Evolutionary conservation across 768 basidiomycete species (phyloP).

Genomic region (Cystobasidium onofrii): DNA sequence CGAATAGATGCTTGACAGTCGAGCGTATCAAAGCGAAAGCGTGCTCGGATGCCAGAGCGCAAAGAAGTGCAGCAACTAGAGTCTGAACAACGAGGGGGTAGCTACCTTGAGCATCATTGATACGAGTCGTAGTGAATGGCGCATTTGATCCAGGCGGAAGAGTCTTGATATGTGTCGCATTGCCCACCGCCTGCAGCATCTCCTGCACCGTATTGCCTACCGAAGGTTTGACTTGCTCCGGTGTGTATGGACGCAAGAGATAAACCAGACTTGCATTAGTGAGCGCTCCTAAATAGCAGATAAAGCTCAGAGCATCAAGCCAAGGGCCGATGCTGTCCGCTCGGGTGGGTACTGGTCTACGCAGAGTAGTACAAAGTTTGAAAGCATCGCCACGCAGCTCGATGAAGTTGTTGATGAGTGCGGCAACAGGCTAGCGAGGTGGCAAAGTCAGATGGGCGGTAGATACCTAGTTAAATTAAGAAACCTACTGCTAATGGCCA

Average conservation of each 20-base stretch:
- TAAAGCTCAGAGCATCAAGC: slow-evolving; percentile 69
- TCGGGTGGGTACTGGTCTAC: slow-evolving; percentile 75
- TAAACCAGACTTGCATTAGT: slow-evolving; percentile 85
- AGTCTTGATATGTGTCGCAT: neutral
- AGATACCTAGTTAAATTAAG: neutral
- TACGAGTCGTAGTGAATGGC: slow-evolving; percentile 25
- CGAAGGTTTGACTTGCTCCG: neutral
- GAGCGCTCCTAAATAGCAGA: slow-evolving; percentile 81
- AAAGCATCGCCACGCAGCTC: slow-evolving; percentile 90
- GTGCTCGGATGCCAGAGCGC: slow-evolving; percentile 78
- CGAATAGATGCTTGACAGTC: slow-evolving; percentile 60
- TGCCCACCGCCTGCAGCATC: slow-evolving; percentile 8
- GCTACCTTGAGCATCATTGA: slow-evolving; percentile 8
- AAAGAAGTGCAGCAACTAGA: slow-evolving; percentile 58
- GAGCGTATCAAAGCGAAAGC: slow-evolving; percentile 64
- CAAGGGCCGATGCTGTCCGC: slow-evolving; percentile 90
- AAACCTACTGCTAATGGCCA: slow-evolving; percentile 65
- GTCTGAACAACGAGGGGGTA: slow-evolving; percentile 38
- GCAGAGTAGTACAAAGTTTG: slow-evolving; percentile 78
- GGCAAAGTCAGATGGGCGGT: neutral
- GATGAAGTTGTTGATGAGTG: slow-evolving; percentile 78
- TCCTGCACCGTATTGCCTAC: slow-evolving; percentile 37
- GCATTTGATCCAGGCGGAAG: slow-evolving; percentile 32
- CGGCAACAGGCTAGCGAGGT: slow-evolving; percentile 57
- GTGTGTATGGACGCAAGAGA: slow-evolving; percentile 59